Evolutionary conservation across 1,139 yeast species (phyloP), one percentile per base, ranked within the genome.

Genomic region (Yamadazyma trypodendri): DNA sequence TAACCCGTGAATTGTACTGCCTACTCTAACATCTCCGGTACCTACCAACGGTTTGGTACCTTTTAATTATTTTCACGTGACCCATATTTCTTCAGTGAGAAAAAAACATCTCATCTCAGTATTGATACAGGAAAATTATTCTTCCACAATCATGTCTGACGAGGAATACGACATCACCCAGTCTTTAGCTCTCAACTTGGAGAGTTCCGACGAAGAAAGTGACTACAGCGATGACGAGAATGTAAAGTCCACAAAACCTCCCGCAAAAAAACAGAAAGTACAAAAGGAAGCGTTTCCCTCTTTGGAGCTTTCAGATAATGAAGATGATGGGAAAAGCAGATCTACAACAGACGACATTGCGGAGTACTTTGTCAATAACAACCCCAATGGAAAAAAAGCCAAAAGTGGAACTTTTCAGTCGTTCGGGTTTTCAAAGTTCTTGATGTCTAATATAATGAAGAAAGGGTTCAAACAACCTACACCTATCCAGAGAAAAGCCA

Each of bases 381-480:
- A 63, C 51, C 80, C 60, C 52, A 69, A 43, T 15, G 79, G 75
- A 21, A 77, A 79, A 42, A 80, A 82, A 52, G 83, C 83, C 39
- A 87, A 86, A 58, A 79, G 79, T 41, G 95, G 96, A 31, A 77
- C 95, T 25, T 90, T 90, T 68, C 88, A 88, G 6, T 84, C 95
- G 31, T 84, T 92, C 66, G 98, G 97, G 2, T 71, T 94, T 38
- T 83, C 95, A 17, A 84, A 84, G 54, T 69, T 75, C 40, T 60
- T 90, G 11, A 60, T 89, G 39, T 63, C 71, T 28, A 92, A 89
- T 52, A 84, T 94, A 40, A 60, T 79, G 39, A 81, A 80, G 46
- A 90, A 88, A 56, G 99, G 99, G 0, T 94, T 81, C 65, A 84
- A 81, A 51, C 95, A 86, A 50, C 98, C 99, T 8, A 94, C 99